Conservation (phyloP, 1,284 basidiomycete genomes). For the Amylostereum areolatum region DNA sequence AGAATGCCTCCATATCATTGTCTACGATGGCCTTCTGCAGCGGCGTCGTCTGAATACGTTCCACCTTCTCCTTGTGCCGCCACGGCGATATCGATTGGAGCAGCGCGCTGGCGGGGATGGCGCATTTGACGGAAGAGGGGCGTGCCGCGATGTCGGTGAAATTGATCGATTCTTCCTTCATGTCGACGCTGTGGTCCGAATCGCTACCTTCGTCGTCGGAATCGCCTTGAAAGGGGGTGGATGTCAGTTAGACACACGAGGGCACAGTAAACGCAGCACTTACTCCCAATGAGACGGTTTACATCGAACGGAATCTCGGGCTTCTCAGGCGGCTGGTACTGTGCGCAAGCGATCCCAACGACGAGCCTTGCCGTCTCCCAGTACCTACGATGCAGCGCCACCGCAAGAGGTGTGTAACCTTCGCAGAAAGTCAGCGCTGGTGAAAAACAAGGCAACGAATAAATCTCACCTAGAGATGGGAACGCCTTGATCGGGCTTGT, state of each 20-base stretch:
- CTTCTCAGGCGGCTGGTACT: conserved; percentile 36
- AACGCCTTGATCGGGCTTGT: too few relatives aligned
- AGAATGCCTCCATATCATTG: conserved; percentile 46
- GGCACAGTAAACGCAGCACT: too few relatives aligned
- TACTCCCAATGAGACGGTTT: conserved; percentile 22
- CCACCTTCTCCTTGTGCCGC: conserved; percentile 10
- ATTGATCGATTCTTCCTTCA: conserved; percentile 24
- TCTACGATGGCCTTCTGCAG: conserved; percentile 32
- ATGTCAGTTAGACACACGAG: background rate
- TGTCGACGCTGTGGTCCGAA: conserved; percentile 1
- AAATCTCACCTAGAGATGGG: too few relatives aligned
- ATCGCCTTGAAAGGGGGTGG: conserved; percentile 15
- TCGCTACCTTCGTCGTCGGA: conserved; percentile 26
- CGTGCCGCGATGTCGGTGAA: conserved; percentile 48
- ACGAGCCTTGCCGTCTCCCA: conserved; percentile 48
- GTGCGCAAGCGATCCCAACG: conserved; percentile 42
- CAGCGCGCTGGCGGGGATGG: conserved; percentile 30
- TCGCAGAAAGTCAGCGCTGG: background rate
- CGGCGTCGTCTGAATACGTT: conserved; percentile 10
- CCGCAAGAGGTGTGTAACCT: conserved; percentile 40
- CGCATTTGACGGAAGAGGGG: conserved; percentile 34
- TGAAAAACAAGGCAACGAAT: background rate
- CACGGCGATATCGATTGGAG: conserved; percentile 19
- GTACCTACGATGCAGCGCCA: conserved; percentile 39
- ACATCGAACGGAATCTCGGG: conserved; percentile 30